Conservation (phyloP, 1,139 yeast genomes). For the Hyphopichia wangnamkhiaoensis region DNA sequence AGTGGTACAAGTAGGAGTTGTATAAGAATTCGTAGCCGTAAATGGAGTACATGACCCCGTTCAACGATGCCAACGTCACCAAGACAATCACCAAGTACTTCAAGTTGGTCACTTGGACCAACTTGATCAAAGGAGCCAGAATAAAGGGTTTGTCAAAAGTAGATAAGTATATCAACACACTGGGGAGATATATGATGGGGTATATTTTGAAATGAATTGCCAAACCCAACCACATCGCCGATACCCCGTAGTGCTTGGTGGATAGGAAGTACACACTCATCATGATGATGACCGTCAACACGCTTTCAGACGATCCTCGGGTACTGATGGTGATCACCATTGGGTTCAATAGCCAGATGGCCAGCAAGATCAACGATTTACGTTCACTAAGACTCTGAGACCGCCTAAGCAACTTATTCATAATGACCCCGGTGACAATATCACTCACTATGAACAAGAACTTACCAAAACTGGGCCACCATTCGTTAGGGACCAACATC, state of each 20-base stretch:
- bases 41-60: conserved; percentile 58
- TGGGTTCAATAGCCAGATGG: conserved; percentile 89
- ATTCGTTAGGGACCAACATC: conserved; percentile 68
- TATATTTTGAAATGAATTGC: conserved; percentile 89
- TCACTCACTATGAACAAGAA: conserved; percentile 75
- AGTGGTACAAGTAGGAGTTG: conserved; percentile 81
- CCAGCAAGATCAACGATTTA: conserved; percentile 43
- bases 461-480: conserved; percentile 76
- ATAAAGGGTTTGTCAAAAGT: conserved; percentile 20
- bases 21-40: conserved; percentile 79
- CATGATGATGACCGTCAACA: conserved; percentile 77
- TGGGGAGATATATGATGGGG: conserved; percentile 79
- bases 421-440: conserved; percentile 73
- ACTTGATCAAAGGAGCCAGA: conserved; percentile 30
- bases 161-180: conserved; percentile 39
- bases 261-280: conserved; percentile 50
- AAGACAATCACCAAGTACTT: conserved; percentile 41
- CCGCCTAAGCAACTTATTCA: conserved; percentile 39
- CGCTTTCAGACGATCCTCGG: conserved; percentile 90
- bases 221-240: conserved; percentile 72
- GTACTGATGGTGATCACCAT: conserved; percentile 94
- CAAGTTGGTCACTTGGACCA: conserved; percentile 49
- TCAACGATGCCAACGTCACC: conserved; percentile 46
- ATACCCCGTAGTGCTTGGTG: conserved; percentile 32
- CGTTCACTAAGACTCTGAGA: conserved; percentile 20